A percentile compares a stretch with the other conserved stretches of the same genome.
These are phyloP conservation scores for Arabidopsis suecica DNA, from an alignment of 345 rosid genomes.

Conservation along the genomic window DNA sequence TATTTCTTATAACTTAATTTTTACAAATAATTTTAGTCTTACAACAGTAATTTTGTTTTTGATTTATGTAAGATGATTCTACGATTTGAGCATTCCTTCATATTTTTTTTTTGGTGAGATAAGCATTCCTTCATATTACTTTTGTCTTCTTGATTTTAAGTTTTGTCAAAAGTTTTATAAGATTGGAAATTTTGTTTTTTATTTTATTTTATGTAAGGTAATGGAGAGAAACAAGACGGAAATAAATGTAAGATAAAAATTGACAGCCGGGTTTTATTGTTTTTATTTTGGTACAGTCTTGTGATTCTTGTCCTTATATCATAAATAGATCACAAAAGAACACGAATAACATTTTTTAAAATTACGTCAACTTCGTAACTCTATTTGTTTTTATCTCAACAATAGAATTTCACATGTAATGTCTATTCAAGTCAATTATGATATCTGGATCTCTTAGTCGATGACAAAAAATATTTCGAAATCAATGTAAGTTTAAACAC, in stretches of 20 bases:
- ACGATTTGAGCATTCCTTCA: neutral
- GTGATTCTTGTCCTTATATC: slow-evolving; percentile 42
- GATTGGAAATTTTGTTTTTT: neutral
- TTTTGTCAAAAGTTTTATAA: neutral
- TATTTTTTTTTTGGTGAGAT: too few species aligned
- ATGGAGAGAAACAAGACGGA: slow-evolving; percentile 22
- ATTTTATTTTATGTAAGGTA: slow-evolving; percentile 7
- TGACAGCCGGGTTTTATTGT: slow-evolving; percentile 37
- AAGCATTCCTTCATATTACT: neutral
- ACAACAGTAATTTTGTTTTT: too few species aligned
- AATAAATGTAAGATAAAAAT: slow-evolving; percentile 34
- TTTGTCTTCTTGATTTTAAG: neutral
- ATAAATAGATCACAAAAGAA: slow-evolving; percentile 40
- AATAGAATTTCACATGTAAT: slow-evolving; percentile 42
- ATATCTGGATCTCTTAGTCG: slow-evolving; percentile 31
- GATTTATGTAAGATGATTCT: too few species aligned
- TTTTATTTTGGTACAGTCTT: slow-evolving; percentile 46
- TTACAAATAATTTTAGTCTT: too few species aligned
- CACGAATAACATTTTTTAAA: slow-evolving; percentile 6
- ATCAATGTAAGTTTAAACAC: slow-evolving; percentile 28
- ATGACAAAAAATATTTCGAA: slow-evolving; percentile 41
- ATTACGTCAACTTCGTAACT: slow-evolving; percentile 27
- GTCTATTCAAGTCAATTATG: slow-evolving; percentile 42
- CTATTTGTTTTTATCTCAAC: slow-evolving; percentile 38
- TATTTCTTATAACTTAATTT: too few species aligned